Percentiles rank a stretch among this genome's conserved stretches.
phyloP scores from a whole-genome alignment of 441 rosid species.

The Pelargonium fulgidum region DNA sequence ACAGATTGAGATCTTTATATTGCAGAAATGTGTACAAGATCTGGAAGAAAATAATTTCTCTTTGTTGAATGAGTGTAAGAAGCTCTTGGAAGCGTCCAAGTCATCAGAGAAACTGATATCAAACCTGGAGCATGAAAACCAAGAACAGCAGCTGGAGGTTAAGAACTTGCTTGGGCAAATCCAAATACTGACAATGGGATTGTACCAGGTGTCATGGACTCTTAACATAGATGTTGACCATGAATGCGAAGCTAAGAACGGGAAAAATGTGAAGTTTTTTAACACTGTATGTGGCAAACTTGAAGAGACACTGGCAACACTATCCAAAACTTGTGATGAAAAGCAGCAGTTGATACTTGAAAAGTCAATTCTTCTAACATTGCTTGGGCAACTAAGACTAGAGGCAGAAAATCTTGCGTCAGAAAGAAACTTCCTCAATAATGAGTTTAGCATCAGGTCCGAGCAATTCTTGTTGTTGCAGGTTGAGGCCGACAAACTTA shows the following conservation, averaged over 20 bases:
- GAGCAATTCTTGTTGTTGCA: conserved; percentile 40
- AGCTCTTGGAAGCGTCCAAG: conserved; percentile 48
- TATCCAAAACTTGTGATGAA: conserved; percentile 44
- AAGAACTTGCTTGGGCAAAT: conserved; percentile 46
- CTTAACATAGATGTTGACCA: conserved; percentile 36
- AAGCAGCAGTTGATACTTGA: conserved; percentile 48
- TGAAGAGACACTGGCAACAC: conserved; percentile 46
- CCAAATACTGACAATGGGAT: conserved; percentile 44
- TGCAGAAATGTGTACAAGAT: conserved; percentile 58
- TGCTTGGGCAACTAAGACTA: conserved; percentile 55
- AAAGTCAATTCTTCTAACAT: conserved; percentile 51
- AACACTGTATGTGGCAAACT: conserved; percentile 39
- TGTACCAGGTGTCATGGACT: conserved; percentile 44
- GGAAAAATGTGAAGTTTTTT: conserved; percentile 38
- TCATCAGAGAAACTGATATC: conserved; percentile 52
- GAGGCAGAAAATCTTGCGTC: conserved; percentile 48
- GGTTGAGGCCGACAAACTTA: conserved; percentile 39
- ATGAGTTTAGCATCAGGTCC: conserved; percentile 40
- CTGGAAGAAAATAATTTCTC: conserved; percentile 54
- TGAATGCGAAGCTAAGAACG: conserved; percentile 33
- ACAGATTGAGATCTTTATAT: conserved; percentile 57
- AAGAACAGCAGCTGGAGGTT: conserved; percentile 43
- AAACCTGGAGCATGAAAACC: conserved; percentile 50
- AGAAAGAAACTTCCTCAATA: conserved; percentile 41
- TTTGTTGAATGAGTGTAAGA: conserved; percentile 46